phyloP scores from a whole-genome alignment of 352 stramenopile species.

The Hyaloperonospora arabidopsidis region DNA sequence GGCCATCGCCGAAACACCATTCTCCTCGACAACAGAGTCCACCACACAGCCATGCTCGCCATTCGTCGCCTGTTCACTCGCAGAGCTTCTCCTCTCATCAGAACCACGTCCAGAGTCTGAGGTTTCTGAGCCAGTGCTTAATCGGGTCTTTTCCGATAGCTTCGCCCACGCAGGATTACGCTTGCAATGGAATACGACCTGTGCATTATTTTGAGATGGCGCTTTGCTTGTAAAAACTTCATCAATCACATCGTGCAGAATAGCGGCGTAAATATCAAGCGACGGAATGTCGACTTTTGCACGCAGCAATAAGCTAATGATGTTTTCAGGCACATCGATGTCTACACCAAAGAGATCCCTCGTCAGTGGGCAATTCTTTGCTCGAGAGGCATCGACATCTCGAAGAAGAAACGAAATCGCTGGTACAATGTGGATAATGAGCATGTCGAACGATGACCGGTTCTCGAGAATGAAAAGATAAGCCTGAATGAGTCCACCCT shows the following conservation, averaged over 20 bases:
- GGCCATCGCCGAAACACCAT: slow-evolving; percentile 1
- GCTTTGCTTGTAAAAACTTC: slow-evolving; percentile 56
- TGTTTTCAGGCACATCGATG: slow-evolving; percentile 39
- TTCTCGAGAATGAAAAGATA: slow-evolving; percentile 61
- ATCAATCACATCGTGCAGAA: slow-evolving; percentile 72
- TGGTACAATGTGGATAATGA: slow-evolving; percentile 79
- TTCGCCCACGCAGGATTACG: slow-evolving; percentile 52
- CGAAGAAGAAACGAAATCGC: slow-evolving; percentile 73
- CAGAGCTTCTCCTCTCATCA: slow-evolving; percentile 32
- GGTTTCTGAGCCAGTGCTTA: slow-evolving; percentile 30
- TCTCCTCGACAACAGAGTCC: slow-evolving; percentile 9
- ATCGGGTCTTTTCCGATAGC: slow-evolving; percentile 38
- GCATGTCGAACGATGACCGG: slow-evolving; percentile 75
- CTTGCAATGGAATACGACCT: slow-evolving; percentile 68
- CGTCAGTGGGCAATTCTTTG: slow-evolving; percentile 64
- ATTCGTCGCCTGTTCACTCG: slow-evolving; percentile 14
- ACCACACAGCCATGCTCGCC: slow-evolving; percentile 15
- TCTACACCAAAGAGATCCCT: slow-evolving; percentile 60
- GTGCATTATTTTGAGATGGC: slow-evolving; percentile 59
- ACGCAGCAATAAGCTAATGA: slow-evolving; percentile 49
- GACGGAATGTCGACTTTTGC: slow-evolving; percentile 57
- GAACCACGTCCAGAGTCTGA: slow-evolving; percentile 28
- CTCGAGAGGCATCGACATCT: slow-evolving; percentile 51
- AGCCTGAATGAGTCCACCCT: slow-evolving; percentile 45
- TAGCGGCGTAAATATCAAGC: slow-evolving; percentile 64